Evolutionary conservation across 2,329 filamentous ascomycete genomes (phyloP), one percentile per base, ranked within the genome.

Genomic region (Aspergillus felis): DNA sequence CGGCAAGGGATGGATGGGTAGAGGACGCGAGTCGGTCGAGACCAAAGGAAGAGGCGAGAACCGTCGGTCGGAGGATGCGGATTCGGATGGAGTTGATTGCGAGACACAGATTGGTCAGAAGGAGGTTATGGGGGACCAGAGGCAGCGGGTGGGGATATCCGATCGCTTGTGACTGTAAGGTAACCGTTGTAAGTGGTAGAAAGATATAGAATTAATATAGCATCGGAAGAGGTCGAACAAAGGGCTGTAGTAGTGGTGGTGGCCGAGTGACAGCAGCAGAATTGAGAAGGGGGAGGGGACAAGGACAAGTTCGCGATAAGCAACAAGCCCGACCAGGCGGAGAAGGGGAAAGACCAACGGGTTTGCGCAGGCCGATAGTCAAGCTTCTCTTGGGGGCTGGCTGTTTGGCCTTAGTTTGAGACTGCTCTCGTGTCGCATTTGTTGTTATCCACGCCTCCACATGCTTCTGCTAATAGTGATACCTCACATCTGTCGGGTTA

Each of bases 281-380:
- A 12, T 29, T 79, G 73, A 87, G 86, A 74, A 83, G 79, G 62
- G 94, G 51, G 65, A 92, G 1, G 88, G 91, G 0, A 88, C 88
- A 4, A 86, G 87, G 1, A 85, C 88, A 50, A 53, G 60, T 62
- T 66, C 59, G 61, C 55, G 69, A 69, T 69, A 70, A 67, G 66
- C 64, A 57, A 47, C 44, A 8, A 22, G 25, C 50, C 50, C 47
- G 14, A 38, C 32, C 14, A 38, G 57, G 64, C 63, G 65, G 64
- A 67, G 62, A 64, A 67, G 51, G 56, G 60, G 51, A 57, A 59
- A 55, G 57, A 47, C 60, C 59, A 59, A 61, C 59, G 54, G 53
- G 59, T 64, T 62, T 68, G 41, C 62, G 66, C 61, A 65, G 62
- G 61, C 61, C 55, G 57, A 56, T 55, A 67, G 68, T 71, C 68